phyloP scores from a whole-genome alignment of 75 land plant genomes.

The Pseudotsuga menziesii region DNA sequence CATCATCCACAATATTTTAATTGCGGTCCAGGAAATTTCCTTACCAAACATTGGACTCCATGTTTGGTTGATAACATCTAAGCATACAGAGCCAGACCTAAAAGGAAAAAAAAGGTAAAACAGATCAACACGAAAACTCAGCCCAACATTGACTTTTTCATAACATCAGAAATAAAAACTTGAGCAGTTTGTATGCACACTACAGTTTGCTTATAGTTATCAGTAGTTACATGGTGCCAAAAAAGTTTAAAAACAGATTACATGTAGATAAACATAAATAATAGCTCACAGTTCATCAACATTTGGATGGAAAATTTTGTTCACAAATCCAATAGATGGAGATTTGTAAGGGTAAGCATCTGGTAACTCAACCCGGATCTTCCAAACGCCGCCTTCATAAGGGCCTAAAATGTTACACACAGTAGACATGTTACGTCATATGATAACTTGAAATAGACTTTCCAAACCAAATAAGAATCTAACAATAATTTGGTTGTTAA shows the following conservation, averaged over 20 bases:
- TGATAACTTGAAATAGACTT: neutral
- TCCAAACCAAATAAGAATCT: neutral
- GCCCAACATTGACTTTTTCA: neutral
- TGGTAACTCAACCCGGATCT: slow-evolving; percentile 86
- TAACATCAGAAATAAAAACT: neutral
- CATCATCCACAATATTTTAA: neutral
- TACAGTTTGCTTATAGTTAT: neutral
- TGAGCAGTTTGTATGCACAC: neutral
- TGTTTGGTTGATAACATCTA: slow-evolving; percentile 82
- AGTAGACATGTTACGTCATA: neutral
- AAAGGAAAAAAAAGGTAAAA: neutral
- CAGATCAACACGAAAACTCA: slow-evolving; percentile 6
- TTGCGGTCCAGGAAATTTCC: neutral
- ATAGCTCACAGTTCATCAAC: slow-evolving; percentile 77
- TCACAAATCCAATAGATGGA: slow-evolving; percentile 91
- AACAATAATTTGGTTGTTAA: neutral
- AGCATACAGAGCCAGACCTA: slow-evolving; percentile 83
- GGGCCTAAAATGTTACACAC: slow-evolving; percentile 50
- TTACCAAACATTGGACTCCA: slow-evolving; percentile 91
- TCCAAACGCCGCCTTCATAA: slow-evolving; percentile 92
- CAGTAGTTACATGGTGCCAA: neutral
- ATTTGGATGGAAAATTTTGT: slow-evolving; percentile 92
- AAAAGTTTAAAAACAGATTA: neutral
- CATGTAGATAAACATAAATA: neutral
- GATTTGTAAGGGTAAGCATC: slow-evolving; percentile 97